Percentiles rank a stretch among this genome's conserved stretches.
phyloP scores from a whole-genome alignment of 352 stramenopile genomes.

The Phytophthora boehmeriae region DNA sequence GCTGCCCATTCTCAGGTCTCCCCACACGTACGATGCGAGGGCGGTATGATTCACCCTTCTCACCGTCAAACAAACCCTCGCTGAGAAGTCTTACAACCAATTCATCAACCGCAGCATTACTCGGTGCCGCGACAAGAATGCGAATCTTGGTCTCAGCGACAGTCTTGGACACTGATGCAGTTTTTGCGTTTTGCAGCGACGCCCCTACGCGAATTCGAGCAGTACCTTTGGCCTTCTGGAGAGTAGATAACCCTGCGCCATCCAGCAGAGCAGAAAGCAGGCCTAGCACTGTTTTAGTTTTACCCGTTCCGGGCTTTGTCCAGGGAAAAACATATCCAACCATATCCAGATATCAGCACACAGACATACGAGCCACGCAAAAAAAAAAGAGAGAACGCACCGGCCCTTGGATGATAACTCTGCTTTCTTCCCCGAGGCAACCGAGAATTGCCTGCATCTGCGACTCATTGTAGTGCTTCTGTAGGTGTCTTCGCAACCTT shows the following conservation, averaged over 20 bases:
- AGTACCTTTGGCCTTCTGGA: constrained; percentile 56
- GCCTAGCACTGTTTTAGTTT: constrained; percentile 85
- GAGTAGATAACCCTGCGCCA: constrained; percentile 54
- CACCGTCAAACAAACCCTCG: constrained; percentile 64
- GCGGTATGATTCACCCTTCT: constrained; percentile 51
- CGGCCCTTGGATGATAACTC: constrained; percentile 84
- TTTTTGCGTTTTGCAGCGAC: constrained; percentile 49
- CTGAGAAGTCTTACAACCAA: constrained; percentile 72
- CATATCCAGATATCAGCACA: constrained; percentile 1
- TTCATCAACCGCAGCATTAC: constrained; percentile 83
- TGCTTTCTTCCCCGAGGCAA: constrained; percentile 61
- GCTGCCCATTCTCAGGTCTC: constrained; percentile 56
- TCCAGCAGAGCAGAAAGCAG: constrained; percentile 78
- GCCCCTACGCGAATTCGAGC: constrained; percentile 75
- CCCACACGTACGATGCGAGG: constrained; percentile 79
- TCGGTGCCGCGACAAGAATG: constrained; percentile 76
- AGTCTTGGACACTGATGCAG: constrained; percentile 42
- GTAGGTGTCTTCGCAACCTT: constrained; percentile 50
- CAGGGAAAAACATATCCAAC: not conserved
- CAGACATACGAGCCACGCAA: not conserved
- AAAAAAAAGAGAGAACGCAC: constrained; percentile 34
- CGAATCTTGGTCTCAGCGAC: constrained; percentile 69
- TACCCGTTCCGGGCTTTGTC: constrained; percentile 74
- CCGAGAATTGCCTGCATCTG: constrained; percentile 77
- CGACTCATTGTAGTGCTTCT: constrained; percentile 73